A percentile compares a stretch with the other conserved stretches of the same genome.
phyloP scores from a whole-genome alignment of 2,329 filamentous ascomycete genomes.

The Phoma sp. region DNA sequence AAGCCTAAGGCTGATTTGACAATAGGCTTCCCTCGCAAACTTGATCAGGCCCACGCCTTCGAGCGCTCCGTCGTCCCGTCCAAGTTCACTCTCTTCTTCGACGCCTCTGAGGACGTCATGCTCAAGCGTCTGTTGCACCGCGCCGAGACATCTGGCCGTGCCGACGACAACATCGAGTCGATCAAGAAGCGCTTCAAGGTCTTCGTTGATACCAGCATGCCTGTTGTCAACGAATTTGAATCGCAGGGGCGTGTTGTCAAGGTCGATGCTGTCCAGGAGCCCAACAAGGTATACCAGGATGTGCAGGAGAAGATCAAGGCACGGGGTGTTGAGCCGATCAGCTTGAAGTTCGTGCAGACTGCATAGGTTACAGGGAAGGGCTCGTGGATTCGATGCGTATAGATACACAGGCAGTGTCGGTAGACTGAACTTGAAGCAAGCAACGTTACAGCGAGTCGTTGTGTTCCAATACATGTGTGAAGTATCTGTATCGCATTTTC shows the following conservation, averaged over 20 bases:
- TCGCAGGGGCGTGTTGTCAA: slow-evolving; percentile 78
- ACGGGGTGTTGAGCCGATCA: slow-evolving; percentile 42
- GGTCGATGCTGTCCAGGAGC: slow-evolving; percentile 72
- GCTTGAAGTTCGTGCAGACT: slow-evolving; percentile 37
- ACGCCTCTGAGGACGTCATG: slow-evolving; percentile 91
- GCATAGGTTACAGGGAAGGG: slow-evolving; percentile 11
- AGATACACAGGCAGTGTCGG: not conserved
- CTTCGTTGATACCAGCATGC: slow-evolving; percentile 97
- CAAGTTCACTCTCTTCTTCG: slow-evolving; percentile 88
- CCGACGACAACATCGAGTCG: slow-evolving; percentile 93
- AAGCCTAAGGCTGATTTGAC: not conserved
- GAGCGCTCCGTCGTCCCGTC: slow-evolving; percentile 86
- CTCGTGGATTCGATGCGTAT: not conserved
- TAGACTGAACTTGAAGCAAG: not conserved
- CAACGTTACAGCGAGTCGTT: not conserved
- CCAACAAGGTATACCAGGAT: slow-evolving; percentile 68
- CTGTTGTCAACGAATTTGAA: slow-evolving; percentile 87
- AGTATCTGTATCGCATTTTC: slow-evolving; percentile 40
- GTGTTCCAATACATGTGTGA: not conserved
- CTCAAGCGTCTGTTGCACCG: slow-evolving; percentile 81
- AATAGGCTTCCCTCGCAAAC: slow-evolving; percentile 87
- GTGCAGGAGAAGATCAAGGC: slow-evolving; percentile 51
- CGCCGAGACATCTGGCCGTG: slow-evolving; percentile 88
- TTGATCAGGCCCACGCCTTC: slow-evolving; percentile 95
- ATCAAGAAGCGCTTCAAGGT: slow-evolving; percentile 96